A percentile compares a stretch with the other conserved stretches of the same genome.
These are phyloP conservation scores for Kwoniella botswanensis DNA, from an alignment of 768 basidiomycete genomes.

Conservation along the genomic window DNA sequence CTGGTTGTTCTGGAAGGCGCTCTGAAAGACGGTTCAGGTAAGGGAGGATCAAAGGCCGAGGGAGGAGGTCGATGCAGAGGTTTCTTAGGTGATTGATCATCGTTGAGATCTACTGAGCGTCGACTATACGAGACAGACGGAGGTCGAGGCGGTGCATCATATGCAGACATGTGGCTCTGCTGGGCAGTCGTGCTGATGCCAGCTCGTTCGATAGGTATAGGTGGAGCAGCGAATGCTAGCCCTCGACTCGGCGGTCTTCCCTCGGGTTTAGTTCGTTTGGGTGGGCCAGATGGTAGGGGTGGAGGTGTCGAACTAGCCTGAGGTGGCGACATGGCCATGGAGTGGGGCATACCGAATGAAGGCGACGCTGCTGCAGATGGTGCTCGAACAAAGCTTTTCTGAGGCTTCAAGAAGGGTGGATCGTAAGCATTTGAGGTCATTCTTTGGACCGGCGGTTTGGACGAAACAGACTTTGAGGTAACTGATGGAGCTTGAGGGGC, in stretches of 20 bases:
- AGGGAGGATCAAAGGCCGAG: constrained; percentile 14
- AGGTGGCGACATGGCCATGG: constrained; percentile 22
- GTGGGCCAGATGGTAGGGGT: constrained; percentile 36
- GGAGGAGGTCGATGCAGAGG: constrained; percentile 15
- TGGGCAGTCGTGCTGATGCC: not conserved
- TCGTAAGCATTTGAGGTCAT: constrained; percentile 50
- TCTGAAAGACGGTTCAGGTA: constrained; percentile 3
- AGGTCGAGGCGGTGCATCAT: constrained; percentile 14
- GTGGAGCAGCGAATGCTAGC: constrained; percentile 17
- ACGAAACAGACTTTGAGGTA: constrained; percentile 25
- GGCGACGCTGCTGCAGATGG: constrained; percentile 23
- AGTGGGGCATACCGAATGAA: constrained; percentile 15
- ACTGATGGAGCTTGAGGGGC: constrained; percentile 12
- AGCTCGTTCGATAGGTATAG: not conserved
- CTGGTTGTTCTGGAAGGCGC: constrained; percentile 17
- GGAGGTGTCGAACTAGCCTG: constrained; percentile 22
- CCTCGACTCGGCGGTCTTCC: constrained; percentile 16
- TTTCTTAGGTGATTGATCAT: constrained; percentile 4
- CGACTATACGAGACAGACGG: constrained; percentile 10
- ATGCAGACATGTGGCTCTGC: not conserved
- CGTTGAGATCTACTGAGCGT: not conserved
- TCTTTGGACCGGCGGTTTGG: constrained; percentile 29
- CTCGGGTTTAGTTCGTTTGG: constrained; percentile 20
- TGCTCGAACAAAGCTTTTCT: constrained; percentile 45
- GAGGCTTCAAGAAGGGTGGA: constrained; percentile 45